Evolutionary conservation across 495 filamentous ascomycete genomes (phyloP), one percentile per base, ranked within the genome.

Genomic region (Xylaria scruposa): DNA sequence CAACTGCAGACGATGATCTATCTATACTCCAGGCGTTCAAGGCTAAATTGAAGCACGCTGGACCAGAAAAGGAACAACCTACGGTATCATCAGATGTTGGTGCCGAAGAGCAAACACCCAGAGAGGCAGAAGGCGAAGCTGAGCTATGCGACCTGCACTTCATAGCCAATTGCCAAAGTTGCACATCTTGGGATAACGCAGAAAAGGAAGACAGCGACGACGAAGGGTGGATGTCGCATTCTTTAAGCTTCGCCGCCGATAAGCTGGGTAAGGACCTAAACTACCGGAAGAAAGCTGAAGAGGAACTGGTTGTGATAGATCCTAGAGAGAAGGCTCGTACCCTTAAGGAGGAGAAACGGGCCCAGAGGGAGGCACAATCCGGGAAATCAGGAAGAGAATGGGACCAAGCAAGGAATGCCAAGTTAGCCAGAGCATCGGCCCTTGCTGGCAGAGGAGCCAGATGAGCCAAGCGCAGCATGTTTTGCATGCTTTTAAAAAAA

Each of bases 261-360:
- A 91, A 91, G 69, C 80, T 97, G 3, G 96, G 97, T 44, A 98
- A 98, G 78, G 94, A 97, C 80, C 80, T 97, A 67, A 93, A 89
- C 46, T 98, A 94, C 87, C 94, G 95, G 80, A 90, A 91, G 82
- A 91, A 93, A 77, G 93, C 94, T 59, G 91, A 93, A 71, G 92
- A 96, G 74, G 94, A 97, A 76, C 81, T 99, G 60, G 91, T 97
- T 70, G 94, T 98, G 2, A 97, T 98, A 82, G 97, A 99, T 83
- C 97, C 97, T 1, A 83, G 93, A 66, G 94, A 95, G 82, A 95
- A 92, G 75, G 91, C 92, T 66, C 90, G 88, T 80, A 91, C 92
- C 51, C 83, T 96, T 54, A 84, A 87, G 73, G 90, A 90, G 71
- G 88, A 89, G 79, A 88, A 84, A 81, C 86, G 78, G 71, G 84